Conservation (phyloP, 1,284 basidiomycete genomes). For the Vanrija humicola region DNA sequence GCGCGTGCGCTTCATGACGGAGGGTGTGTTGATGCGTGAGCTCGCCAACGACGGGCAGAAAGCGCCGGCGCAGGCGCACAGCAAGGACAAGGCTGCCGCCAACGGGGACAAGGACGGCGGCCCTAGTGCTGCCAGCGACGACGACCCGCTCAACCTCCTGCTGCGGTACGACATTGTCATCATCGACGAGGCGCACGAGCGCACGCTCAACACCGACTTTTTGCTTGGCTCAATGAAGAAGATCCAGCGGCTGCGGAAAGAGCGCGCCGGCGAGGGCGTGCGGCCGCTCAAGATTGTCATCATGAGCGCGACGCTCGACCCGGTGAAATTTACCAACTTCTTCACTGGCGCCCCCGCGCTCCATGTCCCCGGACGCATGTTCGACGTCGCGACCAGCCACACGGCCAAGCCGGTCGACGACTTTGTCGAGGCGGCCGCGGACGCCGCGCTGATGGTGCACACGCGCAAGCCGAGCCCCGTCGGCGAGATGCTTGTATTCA, state of each 20-base stretch:
- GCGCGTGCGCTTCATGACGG: slow-evolving; percentile 90
- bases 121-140: not conserved
- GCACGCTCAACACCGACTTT: slow-evolving; percentile 89
- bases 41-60: slow-evolving; percentile 20
- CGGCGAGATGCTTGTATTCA: slow-evolving; percentile 90
- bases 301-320: slow-evolving; percentile 97
- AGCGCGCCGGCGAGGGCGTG: slow-evolving; percentile 47
- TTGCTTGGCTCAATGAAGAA: slow-evolving; percentile 85
- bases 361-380: slow-evolving; percentile 88
- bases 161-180: slow-evolving; percentile 83
- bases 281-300: slow-evolving; percentile 75
- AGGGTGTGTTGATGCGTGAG: slow-evolving; percentile 85
- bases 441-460: slow-evolving; percentile 89
- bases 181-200: slow-evolving; percentile 96
- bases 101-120: not conserved
- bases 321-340: slow-evolving; percentile 86
- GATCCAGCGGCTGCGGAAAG: slow-evolving; percentile 70
- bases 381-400: slow-evolving; percentile 81
- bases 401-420: slow-evolving; percentile 69
- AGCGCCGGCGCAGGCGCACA: not conserved
- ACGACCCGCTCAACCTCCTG: slow-evolving; percentile 53
- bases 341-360: slow-evolving; percentile 77
- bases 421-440: slow-evolving; percentile 82
- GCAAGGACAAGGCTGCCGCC: not conserved
- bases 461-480: slow-evolving; percentile 59